Percentiles rank a stretch among this genome's conserved stretches.
phyloP scores from a whole-genome alignment of 768 basidiomycete species.

The Pholiota microspora region DNA sequence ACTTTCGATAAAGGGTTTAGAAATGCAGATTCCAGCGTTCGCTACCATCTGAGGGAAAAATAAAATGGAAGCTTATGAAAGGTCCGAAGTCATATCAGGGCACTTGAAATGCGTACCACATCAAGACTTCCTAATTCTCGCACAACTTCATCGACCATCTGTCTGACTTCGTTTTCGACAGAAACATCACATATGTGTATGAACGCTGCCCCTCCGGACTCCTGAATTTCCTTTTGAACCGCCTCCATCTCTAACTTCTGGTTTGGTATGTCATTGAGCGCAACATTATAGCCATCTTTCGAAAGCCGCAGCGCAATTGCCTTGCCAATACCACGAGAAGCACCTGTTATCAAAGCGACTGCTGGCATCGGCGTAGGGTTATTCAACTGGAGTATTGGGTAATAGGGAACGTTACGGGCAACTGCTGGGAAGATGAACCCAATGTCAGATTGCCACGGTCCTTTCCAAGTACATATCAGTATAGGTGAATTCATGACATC shows the following conservation, averaged over 20 bases:
- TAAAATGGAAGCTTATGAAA: no score
- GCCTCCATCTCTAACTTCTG: conserved; percentile 25
- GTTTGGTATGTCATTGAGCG: conserved; percentile 40
- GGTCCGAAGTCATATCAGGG: no score
- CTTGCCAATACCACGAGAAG: conserved; percentile 45
- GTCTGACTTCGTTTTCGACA: conserved; percentile 38
- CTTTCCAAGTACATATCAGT: no score
- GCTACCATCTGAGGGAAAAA: conserved; percentile 49
- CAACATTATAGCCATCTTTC: conserved; percentile 43
- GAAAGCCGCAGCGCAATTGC: conserved; percentile 47
- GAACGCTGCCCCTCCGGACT: conserved; percentile 21
- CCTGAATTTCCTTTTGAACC: conserved; percentile 26
- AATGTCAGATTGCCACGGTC: no score
- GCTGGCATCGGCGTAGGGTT: no score
- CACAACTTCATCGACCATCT: conserved; percentile 32
- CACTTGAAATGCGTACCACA: conserved; percentile 33
- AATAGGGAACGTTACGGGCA: no score
- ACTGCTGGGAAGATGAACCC: no score
- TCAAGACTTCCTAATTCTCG: conserved; percentile 42
- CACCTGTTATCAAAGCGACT: conserved; percentile 34
- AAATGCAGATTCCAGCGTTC: conserved; percentile 36
- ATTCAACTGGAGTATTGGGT: no score
- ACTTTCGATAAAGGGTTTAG: conserved; percentile 25
- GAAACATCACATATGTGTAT: conserved; percentile 36
- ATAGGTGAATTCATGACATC: no score